phyloP scores from a whole-genome alignment of 371 early-diverging fungal genomes.

The Coemansia sp. region DNA sequence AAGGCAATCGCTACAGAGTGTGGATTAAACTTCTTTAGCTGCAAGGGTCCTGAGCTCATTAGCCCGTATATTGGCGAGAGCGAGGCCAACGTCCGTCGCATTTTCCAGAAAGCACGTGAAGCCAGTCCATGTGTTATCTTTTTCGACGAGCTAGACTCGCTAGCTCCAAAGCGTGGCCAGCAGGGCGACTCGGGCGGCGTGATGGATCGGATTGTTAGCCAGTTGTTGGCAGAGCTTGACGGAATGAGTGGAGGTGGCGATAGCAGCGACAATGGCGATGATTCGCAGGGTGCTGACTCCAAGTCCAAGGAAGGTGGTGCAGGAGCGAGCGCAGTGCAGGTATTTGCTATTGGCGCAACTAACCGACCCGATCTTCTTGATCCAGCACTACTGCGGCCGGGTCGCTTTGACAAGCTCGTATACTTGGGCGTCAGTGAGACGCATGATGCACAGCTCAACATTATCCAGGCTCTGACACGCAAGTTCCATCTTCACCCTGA shows the following conservation, averaged over 20 bases:
- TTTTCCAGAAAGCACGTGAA: slow-evolving; percentile 98
- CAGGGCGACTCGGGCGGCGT: slow-evolving; percentile 97
- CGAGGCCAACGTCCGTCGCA: slow-evolving; percentile 94
- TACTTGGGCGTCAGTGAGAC: slow-evolving; percentile 90
- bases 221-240: slow-evolving; percentile 94
- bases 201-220: slow-evolving; percentile 97
- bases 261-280: neutral
- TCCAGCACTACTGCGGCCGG: slow-evolving; percentile 94
- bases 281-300: slow-evolving; percentile 5
- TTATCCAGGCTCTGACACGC: slow-evolving; percentile 89
- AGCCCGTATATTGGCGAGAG: slow-evolving; percentile 97
- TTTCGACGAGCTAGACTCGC: slow-evolving; percentile 99
- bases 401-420: slow-evolving; percentile 93
- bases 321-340: slow-evolving; percentile 55
- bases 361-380: slow-evolving; percentile 99
- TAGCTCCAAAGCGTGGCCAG: slow-evolving; percentile 95
- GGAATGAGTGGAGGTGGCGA: slow-evolving; percentile 61
- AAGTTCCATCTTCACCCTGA: slow-evolving; percentile 86
- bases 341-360: slow-evolving; percentile 99
- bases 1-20: slow-evolving; percentile 99
- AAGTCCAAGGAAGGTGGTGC: neutral
- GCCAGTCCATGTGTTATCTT: slow-evolving; percentile 99
- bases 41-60: slow-evolving; percentile 98
- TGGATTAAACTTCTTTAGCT: slow-evolving; percentile 95
- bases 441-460: slow-evolving; percentile 81